Base-by-base conservation (phyloP, 2,329 filamentous ascomycete species). In the Stemphylium vesicarium region DNA sequence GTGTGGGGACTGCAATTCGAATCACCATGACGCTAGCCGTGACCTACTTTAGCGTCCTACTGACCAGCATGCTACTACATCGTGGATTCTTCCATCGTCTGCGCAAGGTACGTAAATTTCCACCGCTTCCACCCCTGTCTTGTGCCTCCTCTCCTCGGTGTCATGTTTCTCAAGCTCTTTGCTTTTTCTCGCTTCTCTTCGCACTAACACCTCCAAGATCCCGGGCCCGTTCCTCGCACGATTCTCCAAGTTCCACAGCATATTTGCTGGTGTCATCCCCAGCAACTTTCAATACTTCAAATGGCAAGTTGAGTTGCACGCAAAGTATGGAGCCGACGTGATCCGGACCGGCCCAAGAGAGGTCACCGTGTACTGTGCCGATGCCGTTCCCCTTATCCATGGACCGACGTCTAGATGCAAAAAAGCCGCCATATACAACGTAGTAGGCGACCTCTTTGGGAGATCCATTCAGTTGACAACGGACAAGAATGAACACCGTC, bases 31-130 rank as follows among this genome's bases (percentile, higher is more conserved):
- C 48, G n/a, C 49, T 59, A 29, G 63, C 59, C 2, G 50, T 45
- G 0, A 41, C 67, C 3, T 73, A 73, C 39, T 65, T 71, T 20
- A 55, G 40, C 15, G 59, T 64, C 4, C 46, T 74, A 4, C 32
- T 50, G 7, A 32, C 59, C 7, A 79, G 76, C 54, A 77, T 79
- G 15, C 20, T 69, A 7, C 49, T 75, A n/a, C 77, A 80, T 61
- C 70, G 78, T 13, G 50, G 68, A 2, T 71, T 76, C 49, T 78
- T 78, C 54, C 78, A 79, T 48, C 74, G 73, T 3, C 64, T 79
- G 10, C 67, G 62, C 43, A 69, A 65, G 56, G 69, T 69, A 62
- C 5, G 43, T 43, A 12, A n/a, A 2, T 12, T 22, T 33, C 18
- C 9, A n/a, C 26, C 26, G 26, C 26, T 29, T 29, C 8, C 9